Conservation (phyloP, 31 red algal species). For the Asparagopsis taxiformis region DNA sequence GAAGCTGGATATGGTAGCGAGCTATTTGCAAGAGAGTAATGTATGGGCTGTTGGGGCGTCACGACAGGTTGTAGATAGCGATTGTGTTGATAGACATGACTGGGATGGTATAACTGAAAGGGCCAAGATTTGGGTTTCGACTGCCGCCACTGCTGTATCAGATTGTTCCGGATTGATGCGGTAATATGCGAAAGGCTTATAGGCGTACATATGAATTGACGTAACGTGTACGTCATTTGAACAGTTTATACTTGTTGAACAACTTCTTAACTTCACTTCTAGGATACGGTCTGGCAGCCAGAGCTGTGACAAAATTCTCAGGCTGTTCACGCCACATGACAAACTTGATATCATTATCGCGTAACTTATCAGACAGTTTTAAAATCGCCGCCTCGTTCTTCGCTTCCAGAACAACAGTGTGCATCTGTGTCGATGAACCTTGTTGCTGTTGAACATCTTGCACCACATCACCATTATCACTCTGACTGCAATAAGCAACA, state of each 20-base stretch:
- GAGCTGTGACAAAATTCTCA: slow-evolving; percentile 79
- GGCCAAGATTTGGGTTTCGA: slow-evolving; percentile 20
- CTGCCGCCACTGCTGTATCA: no score
- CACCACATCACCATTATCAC: slow-evolving; percentile 5
- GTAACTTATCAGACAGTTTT: slow-evolving; percentile 48
- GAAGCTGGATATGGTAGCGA: slow-evolving; percentile 14
- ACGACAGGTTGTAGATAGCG: slow-evolving; percentile 51
- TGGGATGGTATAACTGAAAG: slow-evolving; percentile 26
- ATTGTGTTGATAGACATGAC: not conserved
- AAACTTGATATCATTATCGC: slow-evolving; percentile 31
- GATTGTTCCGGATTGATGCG: no score
- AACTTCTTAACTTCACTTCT: slow-evolving; percentile 32
- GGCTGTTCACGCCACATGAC: slow-evolving; percentile 91
- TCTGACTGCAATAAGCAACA: slow-evolving; percentile 54
- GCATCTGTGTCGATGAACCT: slow-evolving; percentile 63
- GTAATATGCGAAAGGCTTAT: not conserved
- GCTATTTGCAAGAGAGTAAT: slow-evolving; percentile 50
- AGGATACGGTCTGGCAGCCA: slow-evolving; percentile 67
- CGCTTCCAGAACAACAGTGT: slow-evolving; percentile 81
- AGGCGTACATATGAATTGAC: not conserved
- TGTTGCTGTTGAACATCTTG: not conserved
- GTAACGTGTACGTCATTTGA: slow-evolving; percentile 55
- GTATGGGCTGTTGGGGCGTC: slow-evolving; percentile 83
- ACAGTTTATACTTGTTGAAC: slow-evolving; percentile 77
- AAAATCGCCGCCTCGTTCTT: slow-evolving; percentile 60